Evolutionary conservation across 257 asterid genomes (phyloP), one percentile per base, ranked within the genome.

Genomic region (Rhazya stricta): DNA sequence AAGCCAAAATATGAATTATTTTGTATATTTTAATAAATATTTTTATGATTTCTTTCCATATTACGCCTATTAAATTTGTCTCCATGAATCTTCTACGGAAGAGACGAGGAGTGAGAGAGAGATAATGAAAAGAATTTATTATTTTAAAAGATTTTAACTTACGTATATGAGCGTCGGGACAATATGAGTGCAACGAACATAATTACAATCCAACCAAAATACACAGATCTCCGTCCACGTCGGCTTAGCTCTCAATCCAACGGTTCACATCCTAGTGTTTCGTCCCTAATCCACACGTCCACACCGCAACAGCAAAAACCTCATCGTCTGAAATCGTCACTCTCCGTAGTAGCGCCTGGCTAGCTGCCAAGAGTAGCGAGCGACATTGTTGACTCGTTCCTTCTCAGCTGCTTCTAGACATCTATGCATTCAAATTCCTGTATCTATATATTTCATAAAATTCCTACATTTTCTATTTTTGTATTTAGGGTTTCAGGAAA

Each of bases 401-500:
- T 25, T 43, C 34, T 16, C 57, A 21, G 12, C 50, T 6, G 27
- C 37, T 25, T 57, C 56, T 3, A 13, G 42, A 36, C 0, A 41
- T 19, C 1, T 27, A 73, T 41, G 42, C 57, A 18, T 73, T 39
- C 69, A 73, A 57, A 15, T 1, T 23, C 19, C 29, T 11, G 69
- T 60, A 42, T 73, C 32, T 60, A 60, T 25, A 73, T 1, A 6
- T 19, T 16, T 54, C 53, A 32, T 61, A 25, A 53, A 54, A 29
- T 39, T 30, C 32, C 7, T 7, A 1, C 6, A 2, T 23, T 4
- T 67, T 42, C 5, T 3, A 23, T 41, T 66, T 76, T 54, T 29
- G 9, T 32, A 25, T 37, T 76, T 68, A 68, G 75, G 75, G 68
- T 42, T 67, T 19, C 74, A 42, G 68, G 56, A 58, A 53, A 25